These are phyloP conservation scores for Pseudisothecium myosuroides DNA, from an alignment of 225 moss, liverwort and hornwort species.

Conservation along the genomic window DNA sequence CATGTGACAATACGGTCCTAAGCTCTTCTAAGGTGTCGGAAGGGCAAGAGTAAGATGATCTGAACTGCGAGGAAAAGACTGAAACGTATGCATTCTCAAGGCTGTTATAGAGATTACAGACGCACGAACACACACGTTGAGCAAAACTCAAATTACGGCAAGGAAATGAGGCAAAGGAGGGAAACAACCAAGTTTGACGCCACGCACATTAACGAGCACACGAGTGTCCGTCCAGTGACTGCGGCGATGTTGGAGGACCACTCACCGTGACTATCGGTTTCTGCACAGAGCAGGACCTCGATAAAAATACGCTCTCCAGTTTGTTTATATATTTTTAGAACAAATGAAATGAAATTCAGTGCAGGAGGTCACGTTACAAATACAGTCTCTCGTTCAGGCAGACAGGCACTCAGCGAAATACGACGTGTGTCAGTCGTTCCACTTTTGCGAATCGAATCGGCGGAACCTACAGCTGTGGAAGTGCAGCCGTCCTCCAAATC, in stretches of 20 bases:
- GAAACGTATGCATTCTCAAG: background rate
- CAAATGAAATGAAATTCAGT: background rate
- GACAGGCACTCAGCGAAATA: background rate
- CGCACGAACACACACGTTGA: background rate
- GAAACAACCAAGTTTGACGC: background rate
- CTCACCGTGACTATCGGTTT: conserved; percentile 15
- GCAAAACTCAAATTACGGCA: conserved; percentile 6
- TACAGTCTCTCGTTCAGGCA: no score
- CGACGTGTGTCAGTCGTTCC: background rate
- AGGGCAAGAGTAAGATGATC: background rate
- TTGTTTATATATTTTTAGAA: background rate
- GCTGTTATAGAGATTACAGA: background rate
- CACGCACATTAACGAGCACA: background rate
- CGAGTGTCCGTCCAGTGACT: conserved; percentile 9
- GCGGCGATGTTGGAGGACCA: conserved; percentile 25
- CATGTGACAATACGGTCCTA: background rate
- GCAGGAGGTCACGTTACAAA: background rate
- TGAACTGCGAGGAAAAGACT: background rate
- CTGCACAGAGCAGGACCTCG: background rate
- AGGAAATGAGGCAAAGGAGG: background rate
- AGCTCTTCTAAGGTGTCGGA: background rate
- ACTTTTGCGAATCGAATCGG: background rate
- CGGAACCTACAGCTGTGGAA: background rate
- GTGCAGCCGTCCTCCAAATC: conserved; percentile 2
- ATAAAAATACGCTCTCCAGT: background rate